Conservation (phyloP, 73 alveolate genomes). For the Uronychia setigera region DNA sequence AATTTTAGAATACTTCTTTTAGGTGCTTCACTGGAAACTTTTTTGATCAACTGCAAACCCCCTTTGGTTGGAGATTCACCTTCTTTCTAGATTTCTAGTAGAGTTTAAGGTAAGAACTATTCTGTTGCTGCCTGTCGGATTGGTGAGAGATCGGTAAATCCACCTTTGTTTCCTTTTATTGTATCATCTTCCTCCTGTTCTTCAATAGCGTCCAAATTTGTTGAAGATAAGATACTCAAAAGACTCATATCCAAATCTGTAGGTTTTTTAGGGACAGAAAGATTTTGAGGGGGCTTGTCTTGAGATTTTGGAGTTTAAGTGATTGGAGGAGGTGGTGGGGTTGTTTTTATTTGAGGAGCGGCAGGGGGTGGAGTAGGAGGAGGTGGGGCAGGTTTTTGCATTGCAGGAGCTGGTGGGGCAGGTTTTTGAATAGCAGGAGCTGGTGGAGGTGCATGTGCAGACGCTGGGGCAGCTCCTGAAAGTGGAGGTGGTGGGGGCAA, state of each 20-base stretch:
- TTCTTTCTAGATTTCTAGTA: too few species aligned
- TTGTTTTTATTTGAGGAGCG: neutral
- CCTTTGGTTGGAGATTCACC: too few species aligned
- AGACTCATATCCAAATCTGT: neutral
- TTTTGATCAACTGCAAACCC: too few species aligned
- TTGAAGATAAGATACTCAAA: neutral
- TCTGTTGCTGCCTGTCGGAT: too few species aligned
- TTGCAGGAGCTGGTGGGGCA: too few species aligned
- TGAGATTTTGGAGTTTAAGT: neutral
- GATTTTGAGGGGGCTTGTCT: neutral
- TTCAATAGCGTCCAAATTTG: neutral
- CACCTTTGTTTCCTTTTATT: neutral
- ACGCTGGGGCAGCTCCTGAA: neutral
- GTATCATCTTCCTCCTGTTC: neutral
- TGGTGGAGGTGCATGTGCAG: neutral
- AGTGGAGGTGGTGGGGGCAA: neutral
- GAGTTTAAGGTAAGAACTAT: too few species aligned
- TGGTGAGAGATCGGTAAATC: too few species aligned
- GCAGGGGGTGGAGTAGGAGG: neutral
- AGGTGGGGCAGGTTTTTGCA: too few species aligned
- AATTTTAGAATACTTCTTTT: too few species aligned
- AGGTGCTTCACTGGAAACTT: too few species aligned
- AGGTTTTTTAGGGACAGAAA: neutral
- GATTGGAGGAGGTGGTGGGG: conserved; percentile 1
- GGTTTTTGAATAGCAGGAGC: too few species aligned